A percentile compares a stretch with the other conserved stretches of the same genome.
phyloP scores from a whole-genome alignment of 768 basidiomycete genomes.

The Guyanaporus albipodus region DNA sequence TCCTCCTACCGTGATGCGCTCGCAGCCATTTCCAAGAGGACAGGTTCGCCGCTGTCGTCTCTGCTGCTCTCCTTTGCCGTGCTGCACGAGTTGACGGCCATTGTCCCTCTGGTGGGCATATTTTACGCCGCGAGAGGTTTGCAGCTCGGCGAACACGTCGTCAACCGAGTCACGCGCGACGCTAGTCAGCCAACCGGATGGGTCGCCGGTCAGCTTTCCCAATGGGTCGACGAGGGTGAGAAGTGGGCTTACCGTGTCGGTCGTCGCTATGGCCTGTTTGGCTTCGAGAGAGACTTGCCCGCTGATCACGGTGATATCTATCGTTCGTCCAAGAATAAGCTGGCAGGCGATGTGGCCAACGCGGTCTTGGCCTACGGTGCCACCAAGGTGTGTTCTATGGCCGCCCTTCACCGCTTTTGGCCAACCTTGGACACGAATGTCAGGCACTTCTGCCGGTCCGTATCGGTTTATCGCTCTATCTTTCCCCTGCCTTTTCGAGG shows the following conservation, averaged over 20 bases:
- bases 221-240: constrained; percentile 79
- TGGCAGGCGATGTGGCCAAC: constrained; percentile 79
- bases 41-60: constrained; percentile 73
- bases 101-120: constrained; percentile 68
- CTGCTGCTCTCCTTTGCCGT: constrained; percentile 74
- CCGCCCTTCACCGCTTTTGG: background rate
- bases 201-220: constrained; percentile 41
- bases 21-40: constrained; percentile 56
- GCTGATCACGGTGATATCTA: constrained; percentile 3
- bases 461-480: constrained; percentile 66
- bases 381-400: constrained; percentile 56
- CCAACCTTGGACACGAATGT: background rate
- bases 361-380: constrained; percentile 77
- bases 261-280: constrained; percentile 74
- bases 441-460: constrained; percentile 74
- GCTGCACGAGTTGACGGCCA: constrained; percentile 81
- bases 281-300: constrained; percentile 53
- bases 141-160: constrained; percentile 65
- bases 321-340: constrained; percentile 31
- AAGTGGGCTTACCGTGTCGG: constrained; percentile 68
- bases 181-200: constrained; percentile 30
- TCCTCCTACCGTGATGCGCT: constrained; percentile 60
- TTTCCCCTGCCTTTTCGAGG: constrained; percentile 71
- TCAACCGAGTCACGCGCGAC: constrained; percentile 36
- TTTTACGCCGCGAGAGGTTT: constrained; percentile 67